These are phyloP conservation scores for Saccharomyces hybrid DNA, from an alignment of 1,139 yeast species.

Conservation along the genomic window DNA sequence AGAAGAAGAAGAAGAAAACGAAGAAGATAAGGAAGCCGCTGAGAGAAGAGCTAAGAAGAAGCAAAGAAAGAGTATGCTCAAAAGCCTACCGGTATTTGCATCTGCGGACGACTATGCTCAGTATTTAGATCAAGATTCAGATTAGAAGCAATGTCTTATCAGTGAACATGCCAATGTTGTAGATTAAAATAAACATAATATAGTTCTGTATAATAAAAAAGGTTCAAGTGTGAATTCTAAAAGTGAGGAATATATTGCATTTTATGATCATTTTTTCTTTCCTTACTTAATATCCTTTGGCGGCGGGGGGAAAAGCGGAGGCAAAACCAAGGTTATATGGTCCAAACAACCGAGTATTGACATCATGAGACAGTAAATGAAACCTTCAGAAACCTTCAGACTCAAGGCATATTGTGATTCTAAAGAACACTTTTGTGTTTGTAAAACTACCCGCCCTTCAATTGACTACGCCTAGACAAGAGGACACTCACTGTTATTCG, in stretches of 20 bases:
- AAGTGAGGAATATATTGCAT: neutral
- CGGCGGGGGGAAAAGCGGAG: no score
- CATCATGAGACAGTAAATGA: neutral
- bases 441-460: no score
- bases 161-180: neutral
- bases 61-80: slow-evolving; percentile 50
- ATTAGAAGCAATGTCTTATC: slow-evolving; percentile 20
- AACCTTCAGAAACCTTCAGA: neutral
- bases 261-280: no score
- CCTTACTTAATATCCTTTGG: neutral
- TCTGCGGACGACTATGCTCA: slow-evolving; percentile 83
- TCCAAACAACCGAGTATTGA: neutral
- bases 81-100: slow-evolving; percentile 76
- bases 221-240: neutral
- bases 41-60: slow-evolving; percentile 34
- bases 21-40: slow-evolving; percentile 16
- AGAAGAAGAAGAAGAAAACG: slow-evolving; percentile 18
- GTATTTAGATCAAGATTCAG: slow-evolving; percentile 59
- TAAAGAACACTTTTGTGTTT: no score
- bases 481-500: neutral
- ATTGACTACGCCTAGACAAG: no score
- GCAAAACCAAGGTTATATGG: neutral
- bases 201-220: neutral
- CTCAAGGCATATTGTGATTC: no score
- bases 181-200: neutral